Evolutionary conservation across 352 stramenopile genomes (phyloP), one percentile per base, ranked within the genome.

Genomic region (Phytopythium boreale): DNA sequence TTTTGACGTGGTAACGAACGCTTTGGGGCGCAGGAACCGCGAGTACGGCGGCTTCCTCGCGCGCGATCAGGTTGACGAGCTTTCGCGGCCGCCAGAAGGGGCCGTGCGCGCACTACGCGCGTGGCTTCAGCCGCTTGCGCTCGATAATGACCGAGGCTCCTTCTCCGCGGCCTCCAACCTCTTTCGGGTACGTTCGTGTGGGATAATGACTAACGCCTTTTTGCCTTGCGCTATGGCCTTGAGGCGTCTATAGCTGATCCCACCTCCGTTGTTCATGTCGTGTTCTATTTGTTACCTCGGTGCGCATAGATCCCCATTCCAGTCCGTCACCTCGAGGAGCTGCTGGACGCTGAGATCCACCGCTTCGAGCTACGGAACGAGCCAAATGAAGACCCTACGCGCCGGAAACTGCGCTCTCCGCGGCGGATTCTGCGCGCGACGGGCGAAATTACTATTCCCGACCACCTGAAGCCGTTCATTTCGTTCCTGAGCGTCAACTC

Each of bases 401-500:
- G 15, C 47, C 22, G 15, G 47, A 44, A 31, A 20, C 29, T 55
- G n/a, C 57, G 37, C 6, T 70, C 44, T 24, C 66, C 52, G 4
- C 64, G 72, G 22, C 76, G 75, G 7, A 49, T 92, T 27, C 57
- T 92, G 50, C 76, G 80, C 14, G 80, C 81, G 1, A 50, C 68
- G 9, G 59, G 49, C 27, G 50, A 65, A 3, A 56, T 89, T 19
- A 41, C 37, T 3, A 63, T 92, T 6, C 84, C 84, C 0, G 52
- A 55, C 0, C 67, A 89, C 47, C 50, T 90, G 20, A 56, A 77
- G 8, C 51, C 60, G 11, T 44, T 76, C 44, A 76, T 93, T 29
- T 75, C 82, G 29, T 93, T 86, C 67, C 53, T 93, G 41, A 93
- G 76, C 59, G 65, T 90, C 11, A 93, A 90, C 61, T 74, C 79